phyloP scores from a whole-genome alignment of 305 asterid genomes.

The Withania somnifera region DNA sequence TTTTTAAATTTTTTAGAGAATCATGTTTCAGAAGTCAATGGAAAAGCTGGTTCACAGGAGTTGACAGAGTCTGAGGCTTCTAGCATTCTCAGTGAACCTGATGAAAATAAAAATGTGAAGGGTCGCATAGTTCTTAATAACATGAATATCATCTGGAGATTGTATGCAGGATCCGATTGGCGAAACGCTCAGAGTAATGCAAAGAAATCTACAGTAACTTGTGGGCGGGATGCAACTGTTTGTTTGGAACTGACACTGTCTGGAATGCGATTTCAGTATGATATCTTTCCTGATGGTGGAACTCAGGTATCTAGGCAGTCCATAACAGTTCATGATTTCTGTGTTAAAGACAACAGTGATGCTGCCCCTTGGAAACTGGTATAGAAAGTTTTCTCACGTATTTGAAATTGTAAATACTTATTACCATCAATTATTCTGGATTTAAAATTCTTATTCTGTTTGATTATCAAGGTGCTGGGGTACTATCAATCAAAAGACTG shows the following conservation, averaged over 20 bases:
- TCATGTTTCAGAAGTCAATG: slow-evolving; percentile 50
- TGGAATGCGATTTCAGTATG: slow-evolving; percentile 58
- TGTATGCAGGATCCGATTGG: slow-evolving; percentile 93
- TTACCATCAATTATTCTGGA: not conserved
- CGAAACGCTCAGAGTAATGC: slow-evolving; percentile 29
- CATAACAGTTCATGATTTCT: slow-evolving; percentile 53
- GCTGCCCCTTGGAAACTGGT: slow-evolving; percentile 98
- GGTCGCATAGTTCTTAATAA: slow-evolving; percentile 61
- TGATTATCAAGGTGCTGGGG: slow-evolving; percentile 63
- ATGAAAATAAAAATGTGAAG: slow-evolving; percentile 41
- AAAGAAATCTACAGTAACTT: slow-evolving; percentile 25
- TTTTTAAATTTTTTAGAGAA: slow-evolving; percentile 59
- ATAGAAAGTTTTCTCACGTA: slow-evolving; percentile 14
- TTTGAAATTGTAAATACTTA: not conserved
- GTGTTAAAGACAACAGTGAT: slow-evolving; percentile 54
- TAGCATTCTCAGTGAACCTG: slow-evolving; percentile 32
- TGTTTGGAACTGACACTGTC: slow-evolving; percentile 64
- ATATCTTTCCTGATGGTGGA: slow-evolving; percentile 68
- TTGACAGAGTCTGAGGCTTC: slow-evolving; percentile 33
- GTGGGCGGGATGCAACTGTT: slow-evolving; percentile 46
- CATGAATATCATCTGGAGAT: slow-evolving; percentile 76
- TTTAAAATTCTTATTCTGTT: slow-evolving; percentile 16
- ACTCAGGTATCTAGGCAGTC: slow-evolving; percentile 50
- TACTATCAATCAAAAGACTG: slow-evolving; percentile 66
- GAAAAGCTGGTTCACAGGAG: slow-evolving; percentile 23